Percentiles rank a stretch among this genome's conserved stretches.
Evolutionary conservation across 208 protist genomes (phyloP).

Genomic region (Porcisia deanei): DNA sequence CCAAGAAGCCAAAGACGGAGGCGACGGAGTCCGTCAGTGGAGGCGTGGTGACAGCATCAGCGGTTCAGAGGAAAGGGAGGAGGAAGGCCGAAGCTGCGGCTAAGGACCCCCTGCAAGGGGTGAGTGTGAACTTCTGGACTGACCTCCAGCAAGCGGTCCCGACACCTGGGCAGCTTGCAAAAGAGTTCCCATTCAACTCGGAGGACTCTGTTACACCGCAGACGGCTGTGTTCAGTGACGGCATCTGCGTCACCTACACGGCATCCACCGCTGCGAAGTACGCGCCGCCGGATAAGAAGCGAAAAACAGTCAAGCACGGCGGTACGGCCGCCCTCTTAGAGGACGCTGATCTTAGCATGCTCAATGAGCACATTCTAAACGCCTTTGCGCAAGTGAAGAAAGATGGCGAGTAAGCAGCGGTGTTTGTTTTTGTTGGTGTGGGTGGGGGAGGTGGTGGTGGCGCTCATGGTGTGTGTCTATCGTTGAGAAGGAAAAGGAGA

Average conservation of each 20-base stretch:
- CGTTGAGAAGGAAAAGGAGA: neutral
- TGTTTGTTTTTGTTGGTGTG: too few relatives aligned
- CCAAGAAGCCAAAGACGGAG: conserved; percentile 15
- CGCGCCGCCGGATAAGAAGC: conserved; percentile 36
- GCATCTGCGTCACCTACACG: conserved; percentile 80
- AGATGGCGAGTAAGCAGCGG: conserved; percentile 1
- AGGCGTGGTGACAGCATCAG: neutral
- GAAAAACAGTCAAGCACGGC: conserved; percentile 16
- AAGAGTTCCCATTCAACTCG: conserved; percentile 46
- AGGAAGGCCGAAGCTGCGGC: conserved; percentile 6
- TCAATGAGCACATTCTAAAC: conserved; percentile 83
- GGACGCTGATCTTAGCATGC: conserved; percentile 72
- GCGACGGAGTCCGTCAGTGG: neutral
- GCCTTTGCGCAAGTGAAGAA: conserved; percentile 65
- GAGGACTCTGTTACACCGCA: conserved; percentile 36
- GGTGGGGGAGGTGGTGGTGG: neutral
- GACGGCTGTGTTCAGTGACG: conserved; percentile 76
- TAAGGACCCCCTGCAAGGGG: conserved; percentile 36
- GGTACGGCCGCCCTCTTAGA: conserved; percentile 20
- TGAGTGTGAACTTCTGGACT: conserved; percentile 75
- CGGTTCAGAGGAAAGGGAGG: neutral
- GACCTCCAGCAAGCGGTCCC: conserved; percentile 42
- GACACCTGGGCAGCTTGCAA: conserved; percentile 34
- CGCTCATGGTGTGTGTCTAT: neutral
- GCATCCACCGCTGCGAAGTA: conserved; percentile 57